These are phyloP conservation scores for Colletotrichum agaves DNA, from an alignment of 2,329 filamentous ascomycete genomes.

Conservation along the genomic window DNA sequence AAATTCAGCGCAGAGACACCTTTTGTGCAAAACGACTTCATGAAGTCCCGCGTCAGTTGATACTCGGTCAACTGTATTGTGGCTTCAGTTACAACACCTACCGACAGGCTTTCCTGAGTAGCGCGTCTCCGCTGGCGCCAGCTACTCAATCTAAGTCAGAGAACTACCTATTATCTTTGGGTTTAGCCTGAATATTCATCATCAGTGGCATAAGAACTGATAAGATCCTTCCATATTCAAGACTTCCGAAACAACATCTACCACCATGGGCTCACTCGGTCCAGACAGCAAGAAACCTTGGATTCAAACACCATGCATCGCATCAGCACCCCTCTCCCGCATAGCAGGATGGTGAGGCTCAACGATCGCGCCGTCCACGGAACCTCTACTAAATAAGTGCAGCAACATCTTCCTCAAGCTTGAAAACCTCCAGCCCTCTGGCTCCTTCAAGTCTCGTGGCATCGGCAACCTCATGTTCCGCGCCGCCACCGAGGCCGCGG, in stretches of 20 bases:
- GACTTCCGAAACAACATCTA: background rate
- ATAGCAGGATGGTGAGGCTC: constrained; percentile 74
- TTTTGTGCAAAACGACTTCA: too few relatives aligned
- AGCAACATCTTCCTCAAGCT: constrained; percentile 87
- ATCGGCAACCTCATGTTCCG: constrained; percentile 77
- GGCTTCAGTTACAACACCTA: too few relatives aligned
- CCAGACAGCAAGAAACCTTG: constrained; percentile 64
- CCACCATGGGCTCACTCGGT: constrained; percentile 54
- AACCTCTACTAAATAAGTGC: constrained; percentile 19
- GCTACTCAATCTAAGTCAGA: too few relatives aligned
- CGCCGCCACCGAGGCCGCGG: constrained; percentile 49
- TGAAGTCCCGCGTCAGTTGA: too few relatives aligned
- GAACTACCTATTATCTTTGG: too few relatives aligned
- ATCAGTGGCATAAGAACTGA: too few relatives aligned
- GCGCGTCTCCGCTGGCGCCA: too few relatives aligned
- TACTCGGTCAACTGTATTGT: too few relatives aligned
- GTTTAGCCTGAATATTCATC: too few relatives aligned
- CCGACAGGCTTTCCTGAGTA: too few relatives aligned
- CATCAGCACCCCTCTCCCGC: constrained; percentile 73
- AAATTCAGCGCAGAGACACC: too few relatives aligned
- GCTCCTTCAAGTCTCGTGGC: constrained; percentile 86
- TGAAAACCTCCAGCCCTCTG: constrained; percentile 85
- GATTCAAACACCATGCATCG: constrained; percentile 77
- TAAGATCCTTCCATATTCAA: too few relatives aligned
- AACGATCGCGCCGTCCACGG: constrained; percentile 34